Conservation (phyloP, 2,329 filamentous ascomycete genomes). For the Ciborinia camelliae region DNA sequence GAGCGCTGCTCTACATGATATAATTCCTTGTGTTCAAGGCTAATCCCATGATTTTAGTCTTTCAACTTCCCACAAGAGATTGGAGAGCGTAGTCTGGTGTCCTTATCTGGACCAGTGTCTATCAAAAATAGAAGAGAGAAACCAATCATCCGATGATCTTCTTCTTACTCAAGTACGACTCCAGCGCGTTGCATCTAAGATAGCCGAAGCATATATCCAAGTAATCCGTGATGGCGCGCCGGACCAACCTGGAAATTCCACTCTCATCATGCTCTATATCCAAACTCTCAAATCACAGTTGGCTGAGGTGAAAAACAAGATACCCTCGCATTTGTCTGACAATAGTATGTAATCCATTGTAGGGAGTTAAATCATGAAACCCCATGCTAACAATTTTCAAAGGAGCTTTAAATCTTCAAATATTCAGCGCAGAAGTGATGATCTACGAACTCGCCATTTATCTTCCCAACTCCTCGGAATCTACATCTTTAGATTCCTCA, state of each 20-base stretch:
- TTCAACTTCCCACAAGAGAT: conserved; percentile 5
- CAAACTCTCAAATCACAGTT: conserved; percentile 13
- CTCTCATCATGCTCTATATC: not conserved
- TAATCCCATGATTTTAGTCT: conserved; percentile 1
- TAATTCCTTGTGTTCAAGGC: not conserved
- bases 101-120: conserved; percentile 10
- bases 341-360: not conserved
- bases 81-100: conserved; percentile 8
- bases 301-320: not conserved
- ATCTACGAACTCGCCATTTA: conserved; percentile 9
- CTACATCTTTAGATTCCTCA: not conserved
- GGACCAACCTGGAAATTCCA: not conserved
- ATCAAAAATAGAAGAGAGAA: conserved; percentile 2
- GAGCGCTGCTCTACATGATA: not conserved
- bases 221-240: conserved; percentile 9
- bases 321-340: not conserved
- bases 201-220: conserved; percentile 5
- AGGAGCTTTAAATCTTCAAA: conserved; percentile 7
- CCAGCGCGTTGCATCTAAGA: not conserved
- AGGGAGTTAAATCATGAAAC: not conserved
- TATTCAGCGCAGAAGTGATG: conserved; percentile 1
- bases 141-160: conserved; percentile 3
- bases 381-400: not conserved
- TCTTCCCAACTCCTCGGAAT: conserved; percentile 2
- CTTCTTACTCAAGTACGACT: not conserved